phyloP scores from a whole-genome alignment of 768 basidiomycete genomes.

The Chalciporus sphaerocephalus region DNA sequence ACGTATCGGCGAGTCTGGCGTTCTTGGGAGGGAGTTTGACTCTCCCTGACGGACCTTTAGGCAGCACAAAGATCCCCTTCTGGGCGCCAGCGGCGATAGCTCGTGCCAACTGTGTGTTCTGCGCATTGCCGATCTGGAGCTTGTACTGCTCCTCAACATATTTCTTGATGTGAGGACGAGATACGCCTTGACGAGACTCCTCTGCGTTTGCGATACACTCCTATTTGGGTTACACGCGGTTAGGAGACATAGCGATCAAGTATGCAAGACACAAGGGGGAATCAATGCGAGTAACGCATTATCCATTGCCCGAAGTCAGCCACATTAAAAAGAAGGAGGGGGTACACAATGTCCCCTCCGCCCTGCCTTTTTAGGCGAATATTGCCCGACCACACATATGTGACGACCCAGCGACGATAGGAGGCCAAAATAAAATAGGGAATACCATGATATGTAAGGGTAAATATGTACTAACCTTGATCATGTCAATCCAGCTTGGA shows the following conservation, averaged over 20 bases:
- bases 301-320: constrained; percentile 11
- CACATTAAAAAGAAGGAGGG: constrained; percentile 7
- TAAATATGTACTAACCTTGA: constrained; percentile 52
- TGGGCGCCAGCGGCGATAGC: constrained; percentile 81
- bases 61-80: constrained; percentile 78
- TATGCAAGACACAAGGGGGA: background rate
- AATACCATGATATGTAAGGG: constrained; percentile 10
- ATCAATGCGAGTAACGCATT: constrained; percentile 7
- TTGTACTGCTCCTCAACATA: constrained; percentile 82
- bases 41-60: constrained; percentile 73
- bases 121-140: constrained; percentile 73
- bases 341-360: constrained; percentile 30
- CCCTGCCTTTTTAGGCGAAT: constrained; percentile 38
- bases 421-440: constrained; percentile 9
- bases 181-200: constrained; percentile 79
- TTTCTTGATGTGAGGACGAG: constrained; percentile 91
- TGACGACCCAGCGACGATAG: constrained; percentile 3
- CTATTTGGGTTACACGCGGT: constrained; percentile 39
- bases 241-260: constrained; percentile 11
- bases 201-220: constrained; percentile 80
- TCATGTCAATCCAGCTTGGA: constrained; percentile 73
- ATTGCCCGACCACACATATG: constrained; percentile 7
- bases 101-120: constrained; percentile 71
- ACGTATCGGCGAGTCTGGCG: constrained; percentile 41
- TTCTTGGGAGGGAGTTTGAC: constrained; percentile 69